phyloP scores from a whole-genome alignment of 768 basidiomycete species.

The Lepiota subincarnata region DNA sequence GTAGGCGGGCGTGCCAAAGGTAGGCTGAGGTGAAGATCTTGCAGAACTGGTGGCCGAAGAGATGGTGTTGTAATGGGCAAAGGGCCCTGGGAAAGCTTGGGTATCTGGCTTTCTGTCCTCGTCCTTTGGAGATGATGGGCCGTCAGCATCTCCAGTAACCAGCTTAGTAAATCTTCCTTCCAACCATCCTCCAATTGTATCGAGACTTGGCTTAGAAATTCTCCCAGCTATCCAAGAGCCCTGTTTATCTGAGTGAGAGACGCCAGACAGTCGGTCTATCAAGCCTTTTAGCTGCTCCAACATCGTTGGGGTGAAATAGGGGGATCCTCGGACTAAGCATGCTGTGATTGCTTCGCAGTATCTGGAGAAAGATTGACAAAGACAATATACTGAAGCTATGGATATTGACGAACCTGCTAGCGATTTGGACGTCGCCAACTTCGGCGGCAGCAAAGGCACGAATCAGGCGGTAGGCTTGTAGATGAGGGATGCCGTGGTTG shows the following conservation, averaged over 20 bases:
- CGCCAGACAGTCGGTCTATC: slow-evolving; percentile 70
- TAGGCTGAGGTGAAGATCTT: slow-evolving; percentile 69
- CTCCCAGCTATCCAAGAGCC: slow-evolving; percentile 87
- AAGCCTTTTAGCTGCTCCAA: slow-evolving; percentile 75
- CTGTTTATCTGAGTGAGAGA: slow-evolving; percentile 69
- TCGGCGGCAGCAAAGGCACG: slow-evolving; percentile 77
- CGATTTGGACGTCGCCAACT: slow-evolving; percentile 70
- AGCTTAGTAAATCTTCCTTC: slow-evolving; percentile 91
- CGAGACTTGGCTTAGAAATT: slow-evolving; percentile 85
- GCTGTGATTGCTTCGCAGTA: slow-evolving; percentile 90
- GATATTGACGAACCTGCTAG: slow-evolving; percentile 58
- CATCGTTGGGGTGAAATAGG: slow-evolving; percentile 63
- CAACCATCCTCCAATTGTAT: slow-evolving; percentile 88
- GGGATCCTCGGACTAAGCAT: slow-evolving; percentile 56
- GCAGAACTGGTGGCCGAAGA: slow-evolving; percentile 76
- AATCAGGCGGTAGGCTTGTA: slow-evolving; percentile 85
- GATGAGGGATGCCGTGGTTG: slow-evolving; percentile 76
- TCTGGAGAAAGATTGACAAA: slow-evolving; percentile 36
- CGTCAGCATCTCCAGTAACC: slow-evolving; percentile 86
- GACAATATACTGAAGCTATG: neutral
- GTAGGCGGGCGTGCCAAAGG: slow-evolving; percentile 34
- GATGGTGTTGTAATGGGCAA: slow-evolving; percentile 90
- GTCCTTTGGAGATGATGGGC: slow-evolving; percentile 32
- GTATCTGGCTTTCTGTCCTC: slow-evolving; percentile 33
- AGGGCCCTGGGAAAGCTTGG: slow-evolving; percentile 66